Evolutionary conservation across 208 protist genomes (phyloP), one percentile per base, ranked within the genome.

Genomic region (Trichomonas tenax): DNA sequence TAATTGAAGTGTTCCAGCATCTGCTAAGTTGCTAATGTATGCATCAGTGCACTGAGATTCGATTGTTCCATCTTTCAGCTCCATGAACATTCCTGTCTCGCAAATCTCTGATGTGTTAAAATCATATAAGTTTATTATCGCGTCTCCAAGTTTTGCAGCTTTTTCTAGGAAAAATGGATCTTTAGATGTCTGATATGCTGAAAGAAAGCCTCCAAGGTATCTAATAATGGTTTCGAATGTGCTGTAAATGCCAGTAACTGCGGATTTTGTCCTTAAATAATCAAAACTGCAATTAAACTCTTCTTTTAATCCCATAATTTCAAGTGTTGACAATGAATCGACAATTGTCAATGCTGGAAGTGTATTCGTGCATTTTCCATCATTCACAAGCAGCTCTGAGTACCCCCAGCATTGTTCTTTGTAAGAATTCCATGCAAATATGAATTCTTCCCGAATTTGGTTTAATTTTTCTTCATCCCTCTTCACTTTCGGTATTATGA

Each of bases 171-270:
- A 98, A 96, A 15, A 96, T 48, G 2, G 97, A 49, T 98, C 97
- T 31, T 89, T 63, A 34, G 97, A 97, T 11, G 98, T 72, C 14
- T 97, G 49, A 86, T 98, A 98, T 17, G 97, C 98, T 31, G 97
- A 90, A 0, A 98, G 63, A 41, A 98, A 97, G 21, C 97, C 98
- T 31, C 97, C 98, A 8, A 98, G 26, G 58, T 97, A 96, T 58
- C 98, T 48, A 96, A 98, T 98, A 31, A n/a, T 97, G 31, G 97
- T 98, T 96, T 98, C 98, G 96, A 98, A 98, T 21, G 98, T 82
- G 38, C 96, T 97, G 14, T 31, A 89, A 31, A 14, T n/a, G 2
- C 82, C 82, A 8, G 4, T n/a, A 44, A 89, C 14, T 31, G 8
- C 10, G 40, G 14, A 89, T 31, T 46, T 46, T 6, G 2, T 89